These are phyloP conservation scores for Lipomyces sp. DNA, from an alignment of 805 yeast species.

Conservation along the genomic window DNA sequence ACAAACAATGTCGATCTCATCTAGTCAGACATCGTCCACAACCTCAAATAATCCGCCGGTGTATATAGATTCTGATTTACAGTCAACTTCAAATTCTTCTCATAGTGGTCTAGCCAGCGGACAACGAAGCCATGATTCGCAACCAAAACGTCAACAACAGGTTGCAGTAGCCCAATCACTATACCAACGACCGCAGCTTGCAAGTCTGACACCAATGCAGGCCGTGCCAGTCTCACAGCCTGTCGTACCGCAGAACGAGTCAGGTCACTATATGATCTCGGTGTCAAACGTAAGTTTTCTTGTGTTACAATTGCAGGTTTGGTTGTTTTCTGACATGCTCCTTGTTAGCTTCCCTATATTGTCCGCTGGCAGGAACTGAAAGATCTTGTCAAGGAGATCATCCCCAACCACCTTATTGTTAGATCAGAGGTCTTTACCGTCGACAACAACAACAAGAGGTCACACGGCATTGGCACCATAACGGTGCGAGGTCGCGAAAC, in stretches of 20 bases:
- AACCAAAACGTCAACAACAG: not conserved
- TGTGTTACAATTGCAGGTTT: not conserved
- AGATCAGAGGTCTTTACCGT: slow-evolving; percentile 32
- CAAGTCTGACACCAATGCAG: not conserved
- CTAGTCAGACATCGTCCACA: slow-evolving; percentile 3
- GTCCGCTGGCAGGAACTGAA: slow-evolving; percentile 40
- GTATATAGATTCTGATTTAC: not conserved
- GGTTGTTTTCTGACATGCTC: slow-evolving; percentile 11
- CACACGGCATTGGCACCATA: slow-evolving; percentile 35
- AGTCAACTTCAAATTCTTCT: not conserved
- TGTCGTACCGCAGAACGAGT: slow-evolving; percentile 6
- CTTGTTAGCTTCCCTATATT: slow-evolving; percentile 32
- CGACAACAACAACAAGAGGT: slow-evolving; percentile 20
- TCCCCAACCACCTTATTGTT: slow-evolving; percentile 29
- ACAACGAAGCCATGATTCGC: not conserved
- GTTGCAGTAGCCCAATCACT: not conserved
- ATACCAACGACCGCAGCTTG: not conserved
- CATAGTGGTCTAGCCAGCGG: not conserved
- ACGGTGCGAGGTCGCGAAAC: slow-evolving; percentile 34
- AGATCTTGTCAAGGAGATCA: slow-evolving; percentile 35
- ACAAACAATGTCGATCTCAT: slow-evolving; percentile 1
- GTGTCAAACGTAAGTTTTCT: slow-evolving; percentile 15
- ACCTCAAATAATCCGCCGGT: not conserved
- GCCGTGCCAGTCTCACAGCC: not conserved
- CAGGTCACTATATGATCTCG: slow-evolving; percentile 11